Conservation (phyloP, 805 yeast species). For the Wickerhamomyces bisporus region DNA sequence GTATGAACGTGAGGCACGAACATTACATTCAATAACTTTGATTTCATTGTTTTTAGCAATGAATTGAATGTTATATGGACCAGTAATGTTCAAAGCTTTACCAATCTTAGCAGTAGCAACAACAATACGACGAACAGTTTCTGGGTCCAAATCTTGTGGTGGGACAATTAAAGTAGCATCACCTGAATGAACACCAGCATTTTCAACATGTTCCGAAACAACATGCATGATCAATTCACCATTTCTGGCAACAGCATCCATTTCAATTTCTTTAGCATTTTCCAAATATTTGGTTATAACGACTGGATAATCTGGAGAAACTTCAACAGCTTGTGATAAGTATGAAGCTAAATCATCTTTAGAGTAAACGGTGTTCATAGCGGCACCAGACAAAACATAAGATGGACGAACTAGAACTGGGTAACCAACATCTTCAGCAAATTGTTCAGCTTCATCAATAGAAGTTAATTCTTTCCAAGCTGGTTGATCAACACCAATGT, state of each 20-base stretch:
- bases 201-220: slow-evolving; percentile 97
- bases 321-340: slow-evolving; percentile 91
- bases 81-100: slow-evolving; percentile 89
- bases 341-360: slow-evolving; percentile 82
- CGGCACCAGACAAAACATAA: slow-evolving; percentile 96
- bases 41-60: slow-evolving; percentile 93
- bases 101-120: slow-evolving; percentile 96
- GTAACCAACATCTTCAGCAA: slow-evolving; percentile 85
- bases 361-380: slow-evolving; percentile 95
- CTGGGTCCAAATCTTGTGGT: slow-evolving; percentile 90
- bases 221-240: slow-evolving; percentile 96
- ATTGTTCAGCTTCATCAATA: slow-evolving; percentile 83
- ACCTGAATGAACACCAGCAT: slow-evolving; percentile 99
- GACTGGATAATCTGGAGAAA: slow-evolving; percentile 96
- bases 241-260: slow-evolving; percentile 96
- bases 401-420: slow-evolving; percentile 98
- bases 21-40: slow-evolving; percentile 97
- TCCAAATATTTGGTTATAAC: slow-evolving; percentile 96
- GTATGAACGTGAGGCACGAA: slow-evolving; percentile 98
- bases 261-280: slow-evolving; percentile 95
- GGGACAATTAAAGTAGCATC: slow-evolving; percentile 97
- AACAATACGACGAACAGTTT: slow-evolving; percentile 85
- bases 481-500: slow-evolving; percentile 96
- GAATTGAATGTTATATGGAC: slow-evolving; percentile 96
- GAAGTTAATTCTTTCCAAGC: slow-evolving; percentile 98